Conservation (phyloP, 768 basidiomycete species). For the Epithele typhae region DNA sequence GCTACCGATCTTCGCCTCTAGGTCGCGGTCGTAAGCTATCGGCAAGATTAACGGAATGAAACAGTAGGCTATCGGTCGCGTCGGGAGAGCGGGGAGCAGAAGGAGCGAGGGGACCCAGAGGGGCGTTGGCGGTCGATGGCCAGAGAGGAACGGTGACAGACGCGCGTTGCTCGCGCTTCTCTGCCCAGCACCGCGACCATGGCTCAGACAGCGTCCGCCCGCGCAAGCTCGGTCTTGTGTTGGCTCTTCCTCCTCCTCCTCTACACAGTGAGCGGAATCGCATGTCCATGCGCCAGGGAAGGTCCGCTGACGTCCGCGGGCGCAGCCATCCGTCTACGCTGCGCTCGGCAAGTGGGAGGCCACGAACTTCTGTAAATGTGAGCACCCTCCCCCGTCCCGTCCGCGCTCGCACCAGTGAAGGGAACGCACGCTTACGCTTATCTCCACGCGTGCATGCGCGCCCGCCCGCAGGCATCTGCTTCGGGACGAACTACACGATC, state of each 20-base stretch:
- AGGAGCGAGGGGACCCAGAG: slow-evolving; percentile 5
- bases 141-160: slow-evolving; percentile 9
- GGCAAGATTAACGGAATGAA: slow-evolving; percentile 1
- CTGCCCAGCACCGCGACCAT: slow-evolving; percentile 13
- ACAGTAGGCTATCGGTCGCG: slow-evolving; percentile 7
- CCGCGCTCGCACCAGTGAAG: neutral
- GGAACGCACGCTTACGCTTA: too few species aligned
- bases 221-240: slow-evolving; percentile 13
- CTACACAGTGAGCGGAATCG: slow-evolving; percentile 15
- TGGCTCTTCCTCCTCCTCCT: slow-evolving; percentile 17
- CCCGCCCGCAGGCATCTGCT: slow-evolving; percentile 73
- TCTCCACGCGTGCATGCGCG: neutral
- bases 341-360: slow-evolving; percentile 74
- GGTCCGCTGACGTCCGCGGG: neutral
- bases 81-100: neutral
- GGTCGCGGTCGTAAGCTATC: neutral
- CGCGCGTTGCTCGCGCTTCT: slow-evolving; percentile 11
- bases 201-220: slow-evolving; percentile 5
- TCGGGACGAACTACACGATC: slow-evolving; percentile 82
- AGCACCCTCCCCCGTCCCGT: slow-evolving; percentile 15
- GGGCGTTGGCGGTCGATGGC: neutral
- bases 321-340: slow-evolving; percentile 37
- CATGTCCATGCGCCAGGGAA: too few species aligned
- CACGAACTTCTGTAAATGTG: slow-evolving; percentile 90
- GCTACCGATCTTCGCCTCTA: neutral